phyloP scores from a whole-genome alignment of 257 asterid genomes.

The Lycium ferocissimum region DNA sequence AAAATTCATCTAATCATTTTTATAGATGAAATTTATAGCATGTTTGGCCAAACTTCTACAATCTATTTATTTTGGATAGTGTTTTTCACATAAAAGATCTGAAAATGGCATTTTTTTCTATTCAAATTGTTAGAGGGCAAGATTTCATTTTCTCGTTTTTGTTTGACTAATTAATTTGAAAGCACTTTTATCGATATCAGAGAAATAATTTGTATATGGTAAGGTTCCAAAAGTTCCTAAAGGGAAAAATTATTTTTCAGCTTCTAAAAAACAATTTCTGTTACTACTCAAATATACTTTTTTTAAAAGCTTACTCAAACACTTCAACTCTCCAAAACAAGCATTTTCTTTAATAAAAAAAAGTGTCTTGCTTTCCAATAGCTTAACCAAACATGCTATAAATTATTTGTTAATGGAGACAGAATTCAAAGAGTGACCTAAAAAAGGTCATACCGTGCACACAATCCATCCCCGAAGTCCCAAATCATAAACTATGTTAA shows the following conservation, averaged over 20 bases:
- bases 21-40: not conserved
- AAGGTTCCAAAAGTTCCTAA: not conserved
- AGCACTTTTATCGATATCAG: not conserved
- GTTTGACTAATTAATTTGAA: not conserved
- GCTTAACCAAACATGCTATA: too few relatives aligned
- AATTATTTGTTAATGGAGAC: not conserved
- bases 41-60: not conserved
- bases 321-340: not conserved
- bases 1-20: not conserved
- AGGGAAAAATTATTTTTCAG: not conserved
- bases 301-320: not conserved
- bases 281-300: not conserved
- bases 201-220: not conserved
- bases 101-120: too few relatives aligned
- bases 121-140: too few relatives aligned
- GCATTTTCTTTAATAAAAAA: too few relatives aligned
- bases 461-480: not conserved
- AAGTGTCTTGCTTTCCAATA: too few relatives aligned
- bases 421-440: not conserved
- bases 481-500: not conserved
- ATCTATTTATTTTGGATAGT: not conserved
- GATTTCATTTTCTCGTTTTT: not conserved
- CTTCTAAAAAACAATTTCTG: not conserved
- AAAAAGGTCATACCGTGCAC: not conserved
- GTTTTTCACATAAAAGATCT: not conserved